Evolutionary conservation across 2,329 filamentous ascomycete genomes (phyloP).

Genomic region (Sporothrix brunneoviolacea): DNA sequence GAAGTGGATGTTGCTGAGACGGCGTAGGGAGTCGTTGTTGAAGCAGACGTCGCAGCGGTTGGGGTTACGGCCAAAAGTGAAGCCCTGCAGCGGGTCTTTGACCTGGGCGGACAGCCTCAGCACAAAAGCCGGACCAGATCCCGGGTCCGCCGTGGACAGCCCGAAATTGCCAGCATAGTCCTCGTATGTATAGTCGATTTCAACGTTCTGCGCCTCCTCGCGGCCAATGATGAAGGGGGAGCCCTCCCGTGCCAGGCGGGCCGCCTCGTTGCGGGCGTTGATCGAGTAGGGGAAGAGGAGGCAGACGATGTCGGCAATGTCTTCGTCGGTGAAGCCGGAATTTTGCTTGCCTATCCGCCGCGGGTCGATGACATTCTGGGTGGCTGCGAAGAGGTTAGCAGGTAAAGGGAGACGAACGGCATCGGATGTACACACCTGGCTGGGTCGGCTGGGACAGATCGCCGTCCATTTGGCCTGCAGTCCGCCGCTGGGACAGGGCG

Average conservation of each 20-base stretch:
- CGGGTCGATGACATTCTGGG: conserved; percentile 75
- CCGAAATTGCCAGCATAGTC: conserved; percentile 44
- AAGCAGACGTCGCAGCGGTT: conserved; percentile 66
- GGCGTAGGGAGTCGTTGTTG: conserved; percentile 57
- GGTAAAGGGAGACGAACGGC: neutral
- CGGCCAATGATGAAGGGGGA: conserved; percentile 44
- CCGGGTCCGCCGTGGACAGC: conserved; percentile 45
- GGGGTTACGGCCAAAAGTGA: conserved; percentile 76
- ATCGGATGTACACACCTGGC: conserved; percentile 12
- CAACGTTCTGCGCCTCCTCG: conserved; percentile 42
- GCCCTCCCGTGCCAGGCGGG: conserved; percentile 39
- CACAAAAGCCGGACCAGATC: conserved; percentile 60
- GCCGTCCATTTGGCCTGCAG: conserved; percentile 16
- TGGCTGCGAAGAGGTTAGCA: conserved; percentile 38
- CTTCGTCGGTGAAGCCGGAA: conserved; percentile 74
- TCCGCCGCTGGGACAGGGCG: neutral
- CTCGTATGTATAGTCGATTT: conserved; percentile 44
- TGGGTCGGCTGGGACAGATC: conserved; percentile 20
- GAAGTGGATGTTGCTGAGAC: conserved; percentile 93
- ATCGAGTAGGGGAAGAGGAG: conserved; percentile 74
- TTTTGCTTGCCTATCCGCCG: conserved; percentile 72
- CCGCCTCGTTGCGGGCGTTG: conserved; percentile 65
- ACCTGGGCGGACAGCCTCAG: conserved; percentile 69
- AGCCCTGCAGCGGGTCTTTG: conserved; percentile 64
- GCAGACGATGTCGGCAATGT: conserved; percentile 83